These are phyloP conservation scores for Trichophyton benhamiae DNA, from an alignment of 2,329 filamentous ascomycete species.

Conservation along the genomic window DNA sequence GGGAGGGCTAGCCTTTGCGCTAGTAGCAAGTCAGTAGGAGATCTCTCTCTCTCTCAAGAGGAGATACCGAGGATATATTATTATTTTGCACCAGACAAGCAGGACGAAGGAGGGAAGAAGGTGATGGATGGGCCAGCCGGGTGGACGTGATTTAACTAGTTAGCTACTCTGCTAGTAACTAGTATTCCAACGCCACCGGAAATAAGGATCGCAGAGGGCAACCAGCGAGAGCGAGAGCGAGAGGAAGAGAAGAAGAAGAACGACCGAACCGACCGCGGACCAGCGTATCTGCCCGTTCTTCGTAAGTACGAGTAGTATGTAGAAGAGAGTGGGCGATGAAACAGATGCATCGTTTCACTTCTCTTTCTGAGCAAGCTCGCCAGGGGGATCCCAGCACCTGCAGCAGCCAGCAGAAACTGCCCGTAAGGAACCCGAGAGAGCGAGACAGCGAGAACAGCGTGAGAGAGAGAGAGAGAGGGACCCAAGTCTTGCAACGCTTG, in stretches of 20 bases:
- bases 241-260: neutral
- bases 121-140: neutral
- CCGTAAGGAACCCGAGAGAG: too few species aligned
- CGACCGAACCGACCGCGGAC: neutral
- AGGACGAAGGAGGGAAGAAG: neutral
- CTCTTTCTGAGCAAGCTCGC: neutral
- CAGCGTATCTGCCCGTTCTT: neutral
- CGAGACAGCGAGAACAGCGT: too few species aligned
- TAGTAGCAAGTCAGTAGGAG: neutral
- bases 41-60: neutral
- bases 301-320: too few species aligned
- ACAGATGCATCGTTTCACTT: constrained; percentile 1
- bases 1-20: neutral
- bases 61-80: neutral
- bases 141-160: too few species aligned
- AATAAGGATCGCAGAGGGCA: neutral
- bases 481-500: too few species aligned
- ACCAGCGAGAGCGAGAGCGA: neutral
- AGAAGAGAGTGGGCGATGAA: neutral
- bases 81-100: neutral
- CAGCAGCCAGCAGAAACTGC: too few species aligned
- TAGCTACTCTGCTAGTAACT: neutral
- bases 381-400: neutral
- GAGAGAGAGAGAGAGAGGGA: too few species aligned
- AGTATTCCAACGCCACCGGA: neutral